These are phyloP conservation scores for Euphorbia schlechtendalii DNA, from an alignment of 441 rosid genomes.

Conservation along the genomic window DNA sequence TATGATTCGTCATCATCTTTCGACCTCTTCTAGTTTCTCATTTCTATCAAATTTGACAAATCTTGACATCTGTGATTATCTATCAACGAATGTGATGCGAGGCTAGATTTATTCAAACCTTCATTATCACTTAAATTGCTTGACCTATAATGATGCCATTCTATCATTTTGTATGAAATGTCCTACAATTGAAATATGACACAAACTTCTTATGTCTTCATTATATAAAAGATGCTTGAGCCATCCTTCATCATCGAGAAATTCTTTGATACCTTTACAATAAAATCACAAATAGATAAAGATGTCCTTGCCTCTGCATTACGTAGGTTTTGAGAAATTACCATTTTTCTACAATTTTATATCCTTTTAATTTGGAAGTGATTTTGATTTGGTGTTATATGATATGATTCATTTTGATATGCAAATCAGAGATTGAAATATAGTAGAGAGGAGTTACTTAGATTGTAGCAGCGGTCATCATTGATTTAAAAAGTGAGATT, in stretches of 20 bases:
- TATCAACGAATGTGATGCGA: slow-evolving; percentile 54
- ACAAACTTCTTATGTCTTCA: slow-evolving; percentile 31
- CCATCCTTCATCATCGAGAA: slow-evolving; percentile 24
- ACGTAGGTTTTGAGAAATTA: slow-evolving; percentile 32
- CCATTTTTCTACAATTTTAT: not conserved
- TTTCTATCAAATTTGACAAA: slow-evolving; percentile 47
- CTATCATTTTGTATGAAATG: slow-evolving; percentile 37
- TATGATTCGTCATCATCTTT: too few species aligned
- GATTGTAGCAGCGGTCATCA: slow-evolving; percentile 39
- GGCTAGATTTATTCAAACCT: slow-evolving; percentile 55
- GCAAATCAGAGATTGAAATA: slow-evolving; percentile 88
- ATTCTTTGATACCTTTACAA: slow-evolving; percentile 18
- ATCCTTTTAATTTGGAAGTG: slow-evolving; percentile 1
- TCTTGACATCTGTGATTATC: slow-evolving; percentile 56
- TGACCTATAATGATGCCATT: slow-evolving; percentile 49
- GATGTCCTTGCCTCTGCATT: slow-evolving; percentile 30
- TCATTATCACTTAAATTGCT: slow-evolving; percentile 42
- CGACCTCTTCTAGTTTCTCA: too few species aligned
- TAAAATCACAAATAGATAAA: slow-evolving; percentile 28
- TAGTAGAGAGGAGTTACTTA: slow-evolving; percentile 55
- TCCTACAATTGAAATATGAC: slow-evolving; percentile 51
- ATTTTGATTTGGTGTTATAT: slow-evolving; percentile 4
- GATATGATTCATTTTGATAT: slow-evolving; percentile 7
- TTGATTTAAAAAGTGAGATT: slow-evolving; percentile 24
- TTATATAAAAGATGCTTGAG: slow-evolving; percentile 21